Percentiles rank a stretch among this genome's conserved stretches.
These are phyloP conservation scores for Xanthoconium purpureum DNA, from an alignment of 768 basidiomycete species.

Conservation along the genomic window DNA sequence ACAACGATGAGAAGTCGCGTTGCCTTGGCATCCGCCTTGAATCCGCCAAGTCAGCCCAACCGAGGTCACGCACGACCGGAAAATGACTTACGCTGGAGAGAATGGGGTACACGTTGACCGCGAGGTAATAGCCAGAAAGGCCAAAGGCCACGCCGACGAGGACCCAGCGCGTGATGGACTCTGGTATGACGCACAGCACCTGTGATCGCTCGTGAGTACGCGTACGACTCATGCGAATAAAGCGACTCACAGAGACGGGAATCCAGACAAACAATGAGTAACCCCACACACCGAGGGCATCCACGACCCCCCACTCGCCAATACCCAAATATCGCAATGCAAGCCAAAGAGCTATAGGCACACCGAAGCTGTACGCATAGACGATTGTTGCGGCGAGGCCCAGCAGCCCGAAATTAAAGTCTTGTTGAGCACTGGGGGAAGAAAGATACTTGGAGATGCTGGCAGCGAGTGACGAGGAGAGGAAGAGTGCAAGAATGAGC, in stretches of 20 bases:
- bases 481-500: conserved; percentile 87
- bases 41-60: not conserved
- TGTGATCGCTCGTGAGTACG: conserved; percentile 27
- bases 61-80: not conserved
- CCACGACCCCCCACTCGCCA: conserved; percentile 85
- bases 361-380: conserved; percentile 81
- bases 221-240: not conserved
- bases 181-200: conserved; percentile 84
- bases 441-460: conserved; percentile 88
- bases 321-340: conserved; percentile 83
- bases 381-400: conserved; percentile 80
- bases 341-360: conserved; percentile 83
- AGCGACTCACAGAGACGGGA: conserved; percentile 66
- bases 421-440: conserved; percentile 49
- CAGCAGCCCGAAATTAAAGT: conserved; percentile 84
- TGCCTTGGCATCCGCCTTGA: conserved; percentile 81
- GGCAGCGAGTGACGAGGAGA: conserved; percentile 88
- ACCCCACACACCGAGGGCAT: conserved; percentile 78
- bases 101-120: conserved; percentile 83
- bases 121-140: conserved; percentile 86
- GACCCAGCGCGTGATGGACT: conserved; percentile 78
- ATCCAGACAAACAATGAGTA: conserved; percentile 87
- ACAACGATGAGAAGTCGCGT: conserved; percentile 79
- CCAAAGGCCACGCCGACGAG: conserved; percentile 70
- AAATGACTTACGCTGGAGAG: conserved; percentile 65